Evolutionary conservation across 306 rosid genomes (phyloP).

Genomic region (Chamaecrista fasciculata): DNA sequence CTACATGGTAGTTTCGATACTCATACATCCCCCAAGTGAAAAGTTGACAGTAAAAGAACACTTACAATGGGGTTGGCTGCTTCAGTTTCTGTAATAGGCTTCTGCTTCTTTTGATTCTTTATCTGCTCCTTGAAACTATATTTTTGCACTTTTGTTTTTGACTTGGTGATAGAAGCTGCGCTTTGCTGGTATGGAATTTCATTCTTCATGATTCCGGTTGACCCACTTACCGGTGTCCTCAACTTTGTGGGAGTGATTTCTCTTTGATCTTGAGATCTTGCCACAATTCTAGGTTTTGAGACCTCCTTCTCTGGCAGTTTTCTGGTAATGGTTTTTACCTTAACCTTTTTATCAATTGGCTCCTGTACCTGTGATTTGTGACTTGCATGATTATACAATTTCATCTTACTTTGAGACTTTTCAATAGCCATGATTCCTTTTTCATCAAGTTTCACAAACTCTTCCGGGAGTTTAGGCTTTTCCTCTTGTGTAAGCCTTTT

Average conservation of each 20-base stretch:
- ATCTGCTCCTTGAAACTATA: constrained; percentile 33
- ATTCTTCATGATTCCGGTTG: constrained; percentile 34
- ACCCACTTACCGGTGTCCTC: constrained; percentile 47
- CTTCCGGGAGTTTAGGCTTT: constrained; percentile 34
- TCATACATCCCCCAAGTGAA: neutral
- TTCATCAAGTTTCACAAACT: constrained; percentile 35
- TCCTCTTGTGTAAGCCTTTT: constrained; percentile 42
- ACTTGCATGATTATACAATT: constrained; percentile 34
- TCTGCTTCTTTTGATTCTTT: constrained; percentile 49
- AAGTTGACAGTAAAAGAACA: constrained; percentile 2
- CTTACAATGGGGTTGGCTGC: constrained; percentile 51
- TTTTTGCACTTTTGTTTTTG: constrained; percentile 33
- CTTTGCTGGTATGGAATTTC: constrained; percentile 34
- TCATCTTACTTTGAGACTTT: constrained; percentile 45
- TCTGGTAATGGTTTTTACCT: constrained; percentile 36
- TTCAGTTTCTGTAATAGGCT: constrained; percentile 35
- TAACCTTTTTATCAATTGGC: constrained; percentile 41
- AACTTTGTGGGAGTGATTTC: constrained; percentile 41
- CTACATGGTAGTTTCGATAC: neutral
- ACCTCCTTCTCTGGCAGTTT: constrained; percentile 46
- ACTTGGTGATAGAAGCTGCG: constrained; percentile 29
- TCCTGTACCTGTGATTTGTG: constrained; percentile 45
- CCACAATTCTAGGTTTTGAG: constrained; percentile 35
- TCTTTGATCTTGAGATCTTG: constrained; percentile 54
- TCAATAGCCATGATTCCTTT: constrained; percentile 44